These are phyloP conservation scores for Trifolium subterraneum DNA, from an alignment of 306 rosid species.

Conservation along the genomic window DNA sequence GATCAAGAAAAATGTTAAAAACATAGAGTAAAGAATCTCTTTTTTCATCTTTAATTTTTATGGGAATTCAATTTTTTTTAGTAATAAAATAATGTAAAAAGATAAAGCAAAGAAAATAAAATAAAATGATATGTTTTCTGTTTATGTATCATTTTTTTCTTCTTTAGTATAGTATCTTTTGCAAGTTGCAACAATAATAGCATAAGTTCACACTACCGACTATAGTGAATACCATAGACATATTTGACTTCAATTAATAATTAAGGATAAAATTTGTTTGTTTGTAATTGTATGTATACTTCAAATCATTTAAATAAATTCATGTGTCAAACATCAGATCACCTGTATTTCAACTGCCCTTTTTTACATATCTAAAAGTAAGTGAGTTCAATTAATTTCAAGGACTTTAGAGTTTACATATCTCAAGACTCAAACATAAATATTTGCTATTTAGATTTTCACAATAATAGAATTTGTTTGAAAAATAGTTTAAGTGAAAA, in stretches of 20 bases:
- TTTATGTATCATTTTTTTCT: neutral
- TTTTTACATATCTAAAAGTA: neutral
- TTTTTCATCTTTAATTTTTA: too few species aligned
- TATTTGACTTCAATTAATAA: neutral
- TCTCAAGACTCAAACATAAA: too few species aligned
- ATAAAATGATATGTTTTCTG: neutral
- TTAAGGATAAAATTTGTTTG: neutral
- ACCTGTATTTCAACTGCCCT: neutral
- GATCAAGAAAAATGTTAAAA: neutral
- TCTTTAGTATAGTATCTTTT: neutral
- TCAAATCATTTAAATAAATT: neutral
- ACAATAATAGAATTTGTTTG: too few species aligned
- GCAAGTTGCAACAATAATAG: neutral
- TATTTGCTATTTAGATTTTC: too few species aligned
- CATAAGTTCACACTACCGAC: neutral
- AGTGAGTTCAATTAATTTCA: too few species aligned
- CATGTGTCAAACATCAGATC: neutral
- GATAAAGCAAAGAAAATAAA: neutral
- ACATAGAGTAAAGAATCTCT: too few species aligned
- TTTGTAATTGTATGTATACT: neutral
- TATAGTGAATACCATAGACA: neutral
- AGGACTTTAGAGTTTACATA: too few species aligned
- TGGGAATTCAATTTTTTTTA: neutral
- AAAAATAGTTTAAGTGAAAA: too few species aligned
- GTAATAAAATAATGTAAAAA: neutral